Conservation (phyloP, 139 green algal species). For the Chlorella sp. region DNA sequence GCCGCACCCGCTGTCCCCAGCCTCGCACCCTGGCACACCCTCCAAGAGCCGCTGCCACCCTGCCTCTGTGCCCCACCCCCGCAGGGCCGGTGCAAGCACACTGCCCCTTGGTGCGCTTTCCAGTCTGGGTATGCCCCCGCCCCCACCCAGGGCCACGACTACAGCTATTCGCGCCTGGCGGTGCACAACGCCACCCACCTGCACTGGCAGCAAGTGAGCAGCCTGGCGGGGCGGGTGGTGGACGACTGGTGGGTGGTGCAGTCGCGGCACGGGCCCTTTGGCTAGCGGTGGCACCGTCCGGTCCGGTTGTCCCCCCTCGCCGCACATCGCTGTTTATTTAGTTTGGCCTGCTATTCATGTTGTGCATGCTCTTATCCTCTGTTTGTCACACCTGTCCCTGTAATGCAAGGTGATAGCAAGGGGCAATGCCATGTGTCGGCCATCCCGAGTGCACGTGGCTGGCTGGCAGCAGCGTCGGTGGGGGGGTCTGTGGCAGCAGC, state of each 20-base stretch:
- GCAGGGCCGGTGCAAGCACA: not conserved
- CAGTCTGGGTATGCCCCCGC: conserved; percentile 29
- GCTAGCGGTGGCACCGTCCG: not conserved
- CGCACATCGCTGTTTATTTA: not conserved
- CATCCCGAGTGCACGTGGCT: too few relatives aligned
- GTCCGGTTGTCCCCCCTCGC: not conserved
- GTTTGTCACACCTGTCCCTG: too few relatives aligned
- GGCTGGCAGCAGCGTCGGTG: too few relatives aligned
- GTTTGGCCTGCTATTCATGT: not conserved
- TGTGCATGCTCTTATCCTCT: too few relatives aligned
- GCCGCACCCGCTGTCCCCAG: not conserved
- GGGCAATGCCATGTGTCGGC: too few relatives aligned
- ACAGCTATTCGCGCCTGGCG: conserved; percentile 1
- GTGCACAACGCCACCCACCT: conserved; percentile 37
- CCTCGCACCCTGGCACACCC: not conserved
- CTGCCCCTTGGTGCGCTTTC: conserved; percentile 41
- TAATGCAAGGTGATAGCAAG: too few relatives aligned
- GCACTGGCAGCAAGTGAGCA: conserved; percentile 38
- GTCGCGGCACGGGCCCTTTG: conserved; percentile 16
- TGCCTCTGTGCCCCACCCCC: not conserved
- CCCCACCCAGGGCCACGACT: conserved; percentile 14
- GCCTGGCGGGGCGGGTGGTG: conserved; percentile 3
- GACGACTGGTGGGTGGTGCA: conserved; percentile 41
- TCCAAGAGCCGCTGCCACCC: not conserved
- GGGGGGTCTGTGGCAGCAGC: too few relatives aligned